A percentile compares a stretch with the other conserved stretches of the same genome.
phyloP scores from a whole-genome alignment of 139 green algal species.

The Nannochloris sp. region DNA sequence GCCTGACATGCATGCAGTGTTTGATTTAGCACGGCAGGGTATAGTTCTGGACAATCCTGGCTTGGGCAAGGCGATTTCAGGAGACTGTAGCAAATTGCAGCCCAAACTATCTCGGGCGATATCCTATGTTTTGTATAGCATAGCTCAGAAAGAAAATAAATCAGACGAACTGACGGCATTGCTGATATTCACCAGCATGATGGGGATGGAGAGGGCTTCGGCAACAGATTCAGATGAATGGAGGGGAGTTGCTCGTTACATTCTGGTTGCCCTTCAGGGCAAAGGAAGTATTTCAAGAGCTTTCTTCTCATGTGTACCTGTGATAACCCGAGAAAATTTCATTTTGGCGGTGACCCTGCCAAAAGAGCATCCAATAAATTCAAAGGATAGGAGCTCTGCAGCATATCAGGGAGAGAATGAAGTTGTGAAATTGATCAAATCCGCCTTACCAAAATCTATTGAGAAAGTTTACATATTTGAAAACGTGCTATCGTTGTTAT shows the following conservation, averaged over 20 bases:
- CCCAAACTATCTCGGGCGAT: too few relatives aligned
- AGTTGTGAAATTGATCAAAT: constrained; percentile 16
- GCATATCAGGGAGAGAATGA: constrained; percentile 12
- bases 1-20: too few relatives aligned
- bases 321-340: not conserved
- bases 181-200: not conserved
- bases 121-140: too few relatives aligned
- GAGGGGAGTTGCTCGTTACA: not conserved
- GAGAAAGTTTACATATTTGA: constrained; percentile 2
- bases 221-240: constrained; percentile 1
- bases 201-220: not conserved
- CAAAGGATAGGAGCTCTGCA: constrained; percentile 2
- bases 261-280: not conserved
- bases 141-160: too few relatives aligned
- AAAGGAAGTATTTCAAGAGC: not conserved
- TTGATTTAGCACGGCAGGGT: too few relatives aligned
- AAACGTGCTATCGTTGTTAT: constrained; percentile 20
- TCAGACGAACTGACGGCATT: not conserved
- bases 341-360: not conserved
- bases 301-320: not conserved
- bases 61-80: too few relatives aligned
- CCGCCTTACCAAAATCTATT: not conserved
- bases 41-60: too few relatives aligned
- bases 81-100: too few relatives aligned
- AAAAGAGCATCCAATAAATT: constrained; percentile 25